These are phyloP conservation scores for Zoysia japonica DNA, from an alignment of 176 grass and related monocot genomes.

Conservation along the genomic window DNA sequence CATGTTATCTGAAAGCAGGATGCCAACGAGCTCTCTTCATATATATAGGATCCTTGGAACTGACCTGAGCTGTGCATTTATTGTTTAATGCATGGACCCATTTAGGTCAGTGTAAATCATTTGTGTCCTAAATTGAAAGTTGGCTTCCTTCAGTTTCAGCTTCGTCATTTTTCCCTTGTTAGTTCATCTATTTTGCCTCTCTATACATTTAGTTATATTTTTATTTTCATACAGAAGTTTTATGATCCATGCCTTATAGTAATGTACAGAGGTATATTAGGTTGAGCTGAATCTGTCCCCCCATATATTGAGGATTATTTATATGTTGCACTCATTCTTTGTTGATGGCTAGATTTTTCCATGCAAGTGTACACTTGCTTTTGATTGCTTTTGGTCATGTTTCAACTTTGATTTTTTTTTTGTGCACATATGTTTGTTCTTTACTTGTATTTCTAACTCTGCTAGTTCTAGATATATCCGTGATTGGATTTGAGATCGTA, in stretches of 20 bases:
- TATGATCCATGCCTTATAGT: slow-evolving; percentile 6
- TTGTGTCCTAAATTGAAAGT: slow-evolving; percentile 66
- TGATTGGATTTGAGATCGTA: slow-evolving; percentile 2
- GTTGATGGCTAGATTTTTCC: neutral
- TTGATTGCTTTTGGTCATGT: neutral
- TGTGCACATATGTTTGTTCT: neutral
- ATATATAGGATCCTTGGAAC: slow-evolving; percentile 61
- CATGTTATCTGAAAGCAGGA: slow-evolving; percentile 97
- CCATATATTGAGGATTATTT: slow-evolving; percentile 7
- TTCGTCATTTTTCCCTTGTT: slow-evolving; percentile 36
- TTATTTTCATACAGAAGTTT: slow-evolving; percentile 2
- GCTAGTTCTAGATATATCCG: neutral
- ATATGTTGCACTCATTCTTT: neutral
- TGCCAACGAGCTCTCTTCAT: slow-evolving; percentile 69
- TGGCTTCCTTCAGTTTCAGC: slow-evolving; percentile 54
- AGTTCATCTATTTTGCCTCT: slow-evolving; percentile 27
- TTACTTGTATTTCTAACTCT: neutral
- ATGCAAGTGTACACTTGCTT: neutral
- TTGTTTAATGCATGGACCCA: slow-evolving; percentile 61
- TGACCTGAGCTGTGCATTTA: slow-evolving; percentile 85
- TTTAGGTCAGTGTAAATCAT: slow-evolving; percentile 90
- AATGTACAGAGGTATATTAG: slow-evolving; percentile 17
- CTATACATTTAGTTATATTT: slow-evolving; percentile 31
- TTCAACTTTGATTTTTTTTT: neutral
- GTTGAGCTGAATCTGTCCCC: neutral